Evolutionary conservation across 306 rosid genomes (phyloP).

Genomic region (Sicyos baderoa): DNA sequence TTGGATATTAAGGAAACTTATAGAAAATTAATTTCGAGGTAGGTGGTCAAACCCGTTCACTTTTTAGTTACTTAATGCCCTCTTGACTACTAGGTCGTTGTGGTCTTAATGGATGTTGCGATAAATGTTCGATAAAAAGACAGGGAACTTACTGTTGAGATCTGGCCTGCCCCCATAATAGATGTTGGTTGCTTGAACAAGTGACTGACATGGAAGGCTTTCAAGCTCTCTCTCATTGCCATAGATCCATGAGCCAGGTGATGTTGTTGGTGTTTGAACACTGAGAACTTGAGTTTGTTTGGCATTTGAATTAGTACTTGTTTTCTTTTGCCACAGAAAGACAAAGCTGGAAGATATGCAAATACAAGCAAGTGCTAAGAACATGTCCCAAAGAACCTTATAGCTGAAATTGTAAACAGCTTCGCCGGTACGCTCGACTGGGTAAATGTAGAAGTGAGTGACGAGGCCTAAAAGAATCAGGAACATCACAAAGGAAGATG

Average conservation of each 20-base stretch:
- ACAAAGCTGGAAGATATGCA: constrained; percentile 28
- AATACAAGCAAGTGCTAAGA: constrained; percentile 34
- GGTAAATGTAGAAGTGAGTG: constrained; percentile 36
- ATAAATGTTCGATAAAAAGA: too few species aligned
- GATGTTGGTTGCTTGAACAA: constrained; percentile 29
- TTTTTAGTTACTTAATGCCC: too few species aligned
- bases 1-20: too few species aligned
- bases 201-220: constrained; percentile 32
- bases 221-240: constrained; percentile 32
- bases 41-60: too few species aligned
- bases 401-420: constrained; percentile 27
- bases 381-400: constrained; percentile 36
- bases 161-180: constrained; percentile 38
- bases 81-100: too few species aligned
- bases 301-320: constrained; percentile 14
- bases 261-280: constrained; percentile 19
- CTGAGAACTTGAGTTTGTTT: constrained; percentile 22
- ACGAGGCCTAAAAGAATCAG: constrained; percentile 29
- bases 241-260: constrained; percentile 24
- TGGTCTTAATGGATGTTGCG: too few species aligned
- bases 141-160: constrained; percentile 29
- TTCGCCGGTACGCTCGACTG: constrained; percentile 17
- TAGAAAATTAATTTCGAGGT: too few species aligned
- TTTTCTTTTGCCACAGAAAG: constrained; percentile 31
- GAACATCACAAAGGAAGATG: constrained; percentile 37